Conservation (phyloP, 148 eudicot species). For the Nepenthes gracilis region DNA sequence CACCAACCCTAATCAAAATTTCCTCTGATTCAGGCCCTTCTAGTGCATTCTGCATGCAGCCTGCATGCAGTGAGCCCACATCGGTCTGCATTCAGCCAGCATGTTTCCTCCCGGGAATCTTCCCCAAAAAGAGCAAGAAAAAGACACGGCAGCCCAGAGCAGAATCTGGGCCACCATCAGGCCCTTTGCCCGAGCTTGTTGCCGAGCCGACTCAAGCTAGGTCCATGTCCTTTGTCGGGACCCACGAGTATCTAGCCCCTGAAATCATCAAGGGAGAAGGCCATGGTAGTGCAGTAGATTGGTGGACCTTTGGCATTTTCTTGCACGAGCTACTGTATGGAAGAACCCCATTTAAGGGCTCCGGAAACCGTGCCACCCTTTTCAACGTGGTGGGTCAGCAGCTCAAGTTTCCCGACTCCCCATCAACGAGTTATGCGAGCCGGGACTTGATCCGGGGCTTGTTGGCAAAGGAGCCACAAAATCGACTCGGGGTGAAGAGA, state of each 20-base stretch:
- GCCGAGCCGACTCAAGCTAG: conserved; percentile 79
- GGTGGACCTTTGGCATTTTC: conserved; percentile 89
- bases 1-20: conserved; percentile 57
- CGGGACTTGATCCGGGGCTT: conserved; percentile 64
- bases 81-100: conserved; percentile 61
- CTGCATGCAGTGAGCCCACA: conserved; percentile 65
- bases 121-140: conserved; percentile 53
- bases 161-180: conserved; percentile 18
- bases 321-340: conserved; percentile 68
- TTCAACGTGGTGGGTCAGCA: conserved; percentile 82
- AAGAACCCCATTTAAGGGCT: conserved; percentile 77
- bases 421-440: conserved; percentile 54
- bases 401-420: conserved; percentile 59
- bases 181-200: conserved; percentile 46
- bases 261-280: conserved; percentile 87
- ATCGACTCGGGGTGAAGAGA: conserved; percentile 63
- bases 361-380: conserved; percentile 77
- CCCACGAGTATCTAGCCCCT: conserved; percentile 76
- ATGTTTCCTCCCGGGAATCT: conserved; percentile 60
- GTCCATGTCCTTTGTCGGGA: conserved; percentile 86
- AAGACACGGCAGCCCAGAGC: conserved; percentile 27
- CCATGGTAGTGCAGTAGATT: conserved; percentile 86
- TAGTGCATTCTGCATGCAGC: conserved; percentile 58
- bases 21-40: conserved; percentile 32
- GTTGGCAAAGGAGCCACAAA: conserved; percentile 71